Evolutionary conservation across 2,329 filamentous ascomycete genomes (phyloP).

Genomic region (Trichoderma cornu-damae): DNA sequence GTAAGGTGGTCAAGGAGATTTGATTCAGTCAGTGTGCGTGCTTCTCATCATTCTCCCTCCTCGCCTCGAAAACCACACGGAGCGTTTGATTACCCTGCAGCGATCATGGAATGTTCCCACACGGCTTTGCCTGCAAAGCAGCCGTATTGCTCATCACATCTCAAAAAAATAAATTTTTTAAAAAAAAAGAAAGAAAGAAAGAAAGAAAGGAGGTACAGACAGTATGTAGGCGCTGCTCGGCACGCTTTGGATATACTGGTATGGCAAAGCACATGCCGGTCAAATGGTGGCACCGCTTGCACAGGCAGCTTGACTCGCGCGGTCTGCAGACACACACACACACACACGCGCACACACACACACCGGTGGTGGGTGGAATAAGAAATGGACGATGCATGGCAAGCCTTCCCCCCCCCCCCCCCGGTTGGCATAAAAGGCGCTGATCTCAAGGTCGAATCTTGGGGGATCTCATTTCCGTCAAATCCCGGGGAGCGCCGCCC

Average conservation of each 20-base stretch:
- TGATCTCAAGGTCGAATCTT: conserved; percentile 3
- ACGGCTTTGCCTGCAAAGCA: background rate
- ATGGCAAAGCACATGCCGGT: too few species aligned
- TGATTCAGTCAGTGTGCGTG: too few species aligned
- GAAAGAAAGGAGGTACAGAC: background rate
- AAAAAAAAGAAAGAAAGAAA: too few species aligned
- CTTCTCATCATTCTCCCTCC: too few species aligned
- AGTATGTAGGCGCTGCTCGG: background rate
- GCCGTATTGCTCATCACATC: background rate
- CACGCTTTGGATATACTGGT: conserved; percentile 6
- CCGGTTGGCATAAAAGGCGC: background rate
- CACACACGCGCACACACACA: too few species aligned
- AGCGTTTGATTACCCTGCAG: conserved; percentile 10
- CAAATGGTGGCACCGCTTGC: too few species aligned
- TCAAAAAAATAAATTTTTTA: background rate
- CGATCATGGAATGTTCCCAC: conserved; percentile 3
- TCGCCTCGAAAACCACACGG: background rate
- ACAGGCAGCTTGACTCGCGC: too few species aligned
- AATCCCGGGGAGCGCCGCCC: conserved; percentile 8
- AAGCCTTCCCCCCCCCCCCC: too few species aligned
- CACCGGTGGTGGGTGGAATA: too few species aligned
- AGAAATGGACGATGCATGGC: too few species aligned
- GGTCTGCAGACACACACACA: too few species aligned
- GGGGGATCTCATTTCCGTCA: conserved; percentile 14
- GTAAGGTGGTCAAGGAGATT: too few species aligned